Conservation (phyloP, 352 stramenopile genomes). For the Pythium sp. region DNA sequence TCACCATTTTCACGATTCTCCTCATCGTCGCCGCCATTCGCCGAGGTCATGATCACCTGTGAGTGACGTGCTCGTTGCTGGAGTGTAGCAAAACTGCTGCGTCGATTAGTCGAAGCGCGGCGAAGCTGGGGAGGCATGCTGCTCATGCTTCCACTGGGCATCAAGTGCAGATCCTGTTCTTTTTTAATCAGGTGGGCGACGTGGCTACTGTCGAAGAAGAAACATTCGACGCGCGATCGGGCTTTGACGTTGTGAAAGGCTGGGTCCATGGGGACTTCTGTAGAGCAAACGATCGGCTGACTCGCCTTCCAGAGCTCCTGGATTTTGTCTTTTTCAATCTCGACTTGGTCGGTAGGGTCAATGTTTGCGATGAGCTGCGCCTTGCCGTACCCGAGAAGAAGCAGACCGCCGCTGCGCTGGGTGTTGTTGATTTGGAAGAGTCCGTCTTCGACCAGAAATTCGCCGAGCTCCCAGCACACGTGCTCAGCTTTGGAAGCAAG, state of each 20-base stretch:
- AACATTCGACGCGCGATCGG: constrained; percentile 47
- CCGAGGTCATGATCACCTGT: constrained; percentile 28
- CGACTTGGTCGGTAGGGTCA: constrained; percentile 10
- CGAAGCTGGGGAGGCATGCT: neutral
- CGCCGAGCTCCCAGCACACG: constrained; percentile 36
- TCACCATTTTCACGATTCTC: constrained; percentile 31
- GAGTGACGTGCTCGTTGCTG: constrained; percentile 28
- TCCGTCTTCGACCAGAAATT: constrained; percentile 45
- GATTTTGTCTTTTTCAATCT: constrained; percentile 4
- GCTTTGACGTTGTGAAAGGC: constrained; percentile 35
- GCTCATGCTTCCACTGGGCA: constrained; percentile 14
- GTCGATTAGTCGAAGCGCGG: constrained; percentile 8
- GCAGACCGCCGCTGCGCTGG: constrained; percentile 26
- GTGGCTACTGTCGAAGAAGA: constrained; percentile 43
- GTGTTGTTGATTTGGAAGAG: constrained; percentile 20
- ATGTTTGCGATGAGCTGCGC: constrained; percentile 23
- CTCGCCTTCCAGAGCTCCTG: constrained; percentile 34
- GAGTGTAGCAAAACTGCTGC: constrained; percentile 13
- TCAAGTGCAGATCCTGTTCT: constrained; percentile 7
- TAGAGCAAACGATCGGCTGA: constrained; percentile 30
- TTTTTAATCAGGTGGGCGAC: constrained; percentile 20
- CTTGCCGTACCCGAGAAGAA: constrained; percentile 31
- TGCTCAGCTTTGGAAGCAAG: constrained; percentile 43
- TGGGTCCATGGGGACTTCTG: constrained; percentile 16
- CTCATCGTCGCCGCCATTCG: constrained; percentile 20